phyloP scores from a whole-genome alignment of 345 rosid genomes.

The Mercurialis annua region DNA sequence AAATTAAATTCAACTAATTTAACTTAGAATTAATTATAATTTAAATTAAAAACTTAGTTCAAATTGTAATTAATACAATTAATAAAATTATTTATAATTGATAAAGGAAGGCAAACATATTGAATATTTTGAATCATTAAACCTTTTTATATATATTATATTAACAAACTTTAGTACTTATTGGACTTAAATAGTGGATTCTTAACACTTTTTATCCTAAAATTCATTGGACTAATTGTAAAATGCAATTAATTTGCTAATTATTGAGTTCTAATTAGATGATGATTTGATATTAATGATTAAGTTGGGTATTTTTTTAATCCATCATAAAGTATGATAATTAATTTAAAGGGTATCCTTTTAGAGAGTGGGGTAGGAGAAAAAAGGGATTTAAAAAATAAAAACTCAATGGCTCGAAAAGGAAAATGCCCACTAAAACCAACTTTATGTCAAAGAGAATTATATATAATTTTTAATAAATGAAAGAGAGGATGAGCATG shows the following conservation, averaged over 20 bases:
- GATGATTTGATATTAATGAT: slow-evolving; percentile 10
- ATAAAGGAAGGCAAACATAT: too few relatives aligned
- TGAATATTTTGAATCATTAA: too few relatives aligned
- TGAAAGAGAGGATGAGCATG: slow-evolving; percentile 36
- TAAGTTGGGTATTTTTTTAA: background rate
- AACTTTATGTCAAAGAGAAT: slow-evolving; percentile 34
- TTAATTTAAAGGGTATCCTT: slow-evolving; percentile 21
- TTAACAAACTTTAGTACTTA: background rate
- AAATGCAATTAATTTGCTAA: background rate
- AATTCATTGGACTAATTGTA: background rate
- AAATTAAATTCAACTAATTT: too few relatives aligned
- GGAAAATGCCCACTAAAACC: slow-evolving; percentile 74
- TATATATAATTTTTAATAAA: slow-evolving; percentile 19
- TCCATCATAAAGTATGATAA: background rate
- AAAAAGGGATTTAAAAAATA: slow-evolving; percentile 20
- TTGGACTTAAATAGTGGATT: background rate
- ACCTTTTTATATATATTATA: too few relatives aligned
- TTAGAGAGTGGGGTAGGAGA: slow-evolving; percentile 38
- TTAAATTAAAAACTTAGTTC: too few relatives aligned
- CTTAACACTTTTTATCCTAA: background rate
- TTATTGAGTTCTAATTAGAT: background rate
- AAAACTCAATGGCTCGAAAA: slow-evolving; percentile 31
- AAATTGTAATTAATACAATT: too few relatives aligned
- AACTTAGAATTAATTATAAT: too few relatives aligned
- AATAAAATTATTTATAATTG: too few relatives aligned